Evolutionary conservation across 1,284 basidiomycete species (phyloP).

Genomic region (Chalciporus sp.): DNA sequence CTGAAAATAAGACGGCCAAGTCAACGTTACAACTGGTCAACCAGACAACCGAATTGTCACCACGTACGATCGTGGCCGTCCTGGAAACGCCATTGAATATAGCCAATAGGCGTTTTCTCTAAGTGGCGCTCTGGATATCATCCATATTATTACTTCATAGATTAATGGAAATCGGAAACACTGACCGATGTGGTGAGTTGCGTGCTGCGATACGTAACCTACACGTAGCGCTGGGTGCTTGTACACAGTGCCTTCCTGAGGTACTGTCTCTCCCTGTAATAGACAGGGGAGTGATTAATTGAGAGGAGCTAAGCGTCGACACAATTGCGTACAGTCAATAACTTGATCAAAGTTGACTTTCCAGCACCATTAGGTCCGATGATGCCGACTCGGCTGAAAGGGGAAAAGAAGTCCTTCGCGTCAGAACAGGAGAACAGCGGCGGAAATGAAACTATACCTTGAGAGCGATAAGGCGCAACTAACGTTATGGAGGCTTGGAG

Average conservation of each 20-base stretch:
- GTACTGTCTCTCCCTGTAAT: slow-evolving; percentile 84
- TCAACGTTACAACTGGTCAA: slow-evolving; percentile 13
- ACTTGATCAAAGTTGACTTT: slow-evolving; percentile 97
- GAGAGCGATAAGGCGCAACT: slow-evolving; percentile 93
- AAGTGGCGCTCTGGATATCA: slow-evolving; percentile 75
- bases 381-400: slow-evolving; percentile 79
- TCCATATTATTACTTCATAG: slow-evolving; percentile 19
- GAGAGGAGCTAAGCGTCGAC: slow-evolving; percentile 5
- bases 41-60: slow-evolving; percentile 15
- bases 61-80: slow-evolving; percentile 93
- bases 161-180: slow-evolving; percentile 18
- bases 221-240: slow-evolving; percentile 96
- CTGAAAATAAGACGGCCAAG: slow-evolving; percentile 39
- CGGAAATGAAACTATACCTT: slow-evolving; percentile 52
- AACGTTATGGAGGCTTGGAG: slow-evolving; percentile 86
- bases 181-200: slow-evolving; percentile 89
- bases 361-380: slow-evolving; percentile 93
- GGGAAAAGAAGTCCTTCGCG: slow-evolving; percentile 22
- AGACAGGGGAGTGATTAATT: slow-evolving; percentile 12
- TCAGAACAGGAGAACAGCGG: slow-evolving; percentile 20
- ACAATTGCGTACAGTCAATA: slow-evolving; percentile 70
- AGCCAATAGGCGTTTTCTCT: slow-evolving; percentile 93
- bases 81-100: slow-evolving; percentile 99
- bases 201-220: slow-evolving; percentile 98
- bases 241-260: slow-evolving; percentile 92